Base-by-base conservation (phyloP, 768 basidiomycete genomes). In the Lepiota brunneoincarnata region DNA sequence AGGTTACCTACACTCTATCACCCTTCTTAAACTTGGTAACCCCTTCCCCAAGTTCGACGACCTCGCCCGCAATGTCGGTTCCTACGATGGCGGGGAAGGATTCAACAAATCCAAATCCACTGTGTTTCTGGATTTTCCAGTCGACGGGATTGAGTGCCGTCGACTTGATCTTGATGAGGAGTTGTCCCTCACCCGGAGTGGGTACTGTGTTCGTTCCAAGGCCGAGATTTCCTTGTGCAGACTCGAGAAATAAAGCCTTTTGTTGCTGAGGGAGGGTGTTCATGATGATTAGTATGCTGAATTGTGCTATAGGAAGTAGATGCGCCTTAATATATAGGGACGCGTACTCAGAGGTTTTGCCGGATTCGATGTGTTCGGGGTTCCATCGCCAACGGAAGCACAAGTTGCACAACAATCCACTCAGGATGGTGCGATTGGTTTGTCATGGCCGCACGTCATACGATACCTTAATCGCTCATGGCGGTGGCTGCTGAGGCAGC, bases 111-210 rank as follows among this genome's bases (percentile, higher is more conserved):
- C 69, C 62, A 50, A 72, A 71, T 23, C 69, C 58, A 1, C 70
- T 72, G 44, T 67, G 67, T 45, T 65, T 72, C 52, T 77, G 77
- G 23, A 80, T 69, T 61, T 79, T 80, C 65, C 78, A 79, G 55
- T 84, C 82, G 36, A 74, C 56, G 7, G 80, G 81, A 59, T 82
- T 80, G 9, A 82, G 68, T 2, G 69, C 75, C 3, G 65, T 61
- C 0, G 75, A 59, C 36, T 70, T 58, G 44, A 77, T 51, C 55
- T 74, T 71, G 51, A 80, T 66, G 48, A 81, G 66, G 12, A 80
- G 45, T 54, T 81, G 68, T 6, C 70, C 71, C 2, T 63, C 60
- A 1, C 70, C 68, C 0, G 77, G 76, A 51, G 65, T 53, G 17
- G 57, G 52, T 3, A 63, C 50, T 12, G 55, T 40, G 12, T 48